These are phyloP conservation scores for Collybiopsis luxurians DNA, from an alignment of 768 basidiomycete species.

Conservation along the genomic window DNA sequence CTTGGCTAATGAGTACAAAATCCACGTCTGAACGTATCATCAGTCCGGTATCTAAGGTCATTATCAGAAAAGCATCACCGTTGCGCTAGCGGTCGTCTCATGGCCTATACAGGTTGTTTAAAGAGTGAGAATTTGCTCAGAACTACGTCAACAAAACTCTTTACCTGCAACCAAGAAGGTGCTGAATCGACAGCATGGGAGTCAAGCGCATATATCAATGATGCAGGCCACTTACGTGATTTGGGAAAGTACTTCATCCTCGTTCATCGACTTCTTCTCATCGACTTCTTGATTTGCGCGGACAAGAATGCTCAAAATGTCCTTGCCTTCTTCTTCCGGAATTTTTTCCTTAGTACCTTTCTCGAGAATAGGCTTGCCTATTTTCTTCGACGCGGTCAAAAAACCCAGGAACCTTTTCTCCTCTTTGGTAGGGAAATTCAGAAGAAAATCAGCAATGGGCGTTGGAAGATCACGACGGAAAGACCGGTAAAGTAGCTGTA, in stretches of 20 bases:
- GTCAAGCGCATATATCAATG: too few species aligned
- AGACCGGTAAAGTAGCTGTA: background rate
- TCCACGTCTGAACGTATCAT: slow-evolving; percentile 37
- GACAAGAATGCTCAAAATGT: slow-evolving; percentile 22
- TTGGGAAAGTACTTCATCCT: slow-evolving; percentile 40
- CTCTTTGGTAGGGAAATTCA: background rate
- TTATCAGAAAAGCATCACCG: slow-evolving; percentile 17
- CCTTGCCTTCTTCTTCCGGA: background rate
- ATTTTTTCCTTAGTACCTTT: background rate
- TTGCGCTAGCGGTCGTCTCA: slow-evolving; percentile 57
- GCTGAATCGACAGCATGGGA: too few species aligned
- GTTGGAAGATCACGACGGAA: background rate
- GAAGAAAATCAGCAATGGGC: background rate
- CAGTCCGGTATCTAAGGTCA: too few species aligned
- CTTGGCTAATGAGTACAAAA: slow-evolving; percentile 58
- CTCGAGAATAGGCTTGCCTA: background rate
- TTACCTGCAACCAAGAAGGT: too few species aligned
- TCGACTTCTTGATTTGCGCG: slow-evolving; percentile 53
- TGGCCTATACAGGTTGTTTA: slow-evolving; percentile 30
- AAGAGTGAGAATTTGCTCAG: too few species aligned
- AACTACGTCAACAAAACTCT: too few species aligned
- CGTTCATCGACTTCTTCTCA: slow-evolving; percentile 36
- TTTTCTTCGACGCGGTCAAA: background rate
- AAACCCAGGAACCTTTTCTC: background rate
- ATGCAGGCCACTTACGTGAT: too few species aligned